These are phyloP conservation scores for Aspergillus amoenus DNA, from an alignment of 2,329 filamentous ascomycete species.

Conservation along the genomic window DNA sequence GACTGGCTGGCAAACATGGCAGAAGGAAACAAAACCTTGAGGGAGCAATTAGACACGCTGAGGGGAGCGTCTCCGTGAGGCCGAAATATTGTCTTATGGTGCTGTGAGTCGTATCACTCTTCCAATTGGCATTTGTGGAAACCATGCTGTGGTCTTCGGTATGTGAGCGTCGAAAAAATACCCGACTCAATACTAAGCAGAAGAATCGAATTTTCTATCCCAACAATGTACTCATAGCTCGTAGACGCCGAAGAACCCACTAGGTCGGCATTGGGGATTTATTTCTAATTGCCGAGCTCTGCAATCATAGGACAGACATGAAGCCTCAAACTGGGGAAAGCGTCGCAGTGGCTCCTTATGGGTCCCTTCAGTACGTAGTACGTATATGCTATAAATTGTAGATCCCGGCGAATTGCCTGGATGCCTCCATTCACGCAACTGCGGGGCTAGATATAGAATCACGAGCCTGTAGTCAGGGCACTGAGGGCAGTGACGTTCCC, in stretches of 20 bases:
- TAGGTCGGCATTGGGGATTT: neutral
- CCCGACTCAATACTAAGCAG: neutral
- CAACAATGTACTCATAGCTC: neutral
- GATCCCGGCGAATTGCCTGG: neutral
- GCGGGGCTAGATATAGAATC: neutral
- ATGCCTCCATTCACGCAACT: neutral
- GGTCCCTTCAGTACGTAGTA: neutral
- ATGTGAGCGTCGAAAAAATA: neutral
- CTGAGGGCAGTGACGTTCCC: neutral
- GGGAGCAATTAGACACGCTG: neutral
- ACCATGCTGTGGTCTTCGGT: neutral
- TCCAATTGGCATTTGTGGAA: neutral
- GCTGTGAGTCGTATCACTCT: neutral
- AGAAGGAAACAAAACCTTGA: neutral
- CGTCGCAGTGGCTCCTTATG: neutral
- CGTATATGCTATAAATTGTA: neutral
- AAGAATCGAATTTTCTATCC: neutral
- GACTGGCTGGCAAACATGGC: neutral
- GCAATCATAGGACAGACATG: neutral
- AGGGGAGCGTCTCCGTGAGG: neutral
- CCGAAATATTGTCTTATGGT: neutral
- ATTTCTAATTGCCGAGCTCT: constrained; percentile 2
- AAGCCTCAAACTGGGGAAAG: neutral
- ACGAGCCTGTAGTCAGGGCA: neutral
- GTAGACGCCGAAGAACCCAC: neutral